Evolutionary conservation across 2,329 filamentous ascomycete genomes (phyloP).

Genomic region (Beauveria varroae): DNA sequence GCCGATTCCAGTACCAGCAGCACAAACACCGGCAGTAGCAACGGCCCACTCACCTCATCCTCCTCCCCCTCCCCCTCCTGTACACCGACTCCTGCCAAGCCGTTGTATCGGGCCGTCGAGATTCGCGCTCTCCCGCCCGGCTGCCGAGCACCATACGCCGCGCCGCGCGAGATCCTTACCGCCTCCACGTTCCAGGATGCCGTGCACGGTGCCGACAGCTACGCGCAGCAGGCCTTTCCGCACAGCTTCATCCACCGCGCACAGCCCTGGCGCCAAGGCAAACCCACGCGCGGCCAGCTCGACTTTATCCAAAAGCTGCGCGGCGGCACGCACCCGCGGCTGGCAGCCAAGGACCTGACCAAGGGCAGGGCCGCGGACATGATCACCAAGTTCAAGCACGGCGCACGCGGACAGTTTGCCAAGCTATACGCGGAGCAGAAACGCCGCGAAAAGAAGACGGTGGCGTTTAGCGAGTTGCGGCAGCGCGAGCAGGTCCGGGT

Average conservation of each 20-base stretch:
- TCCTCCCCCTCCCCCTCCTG: background rate
- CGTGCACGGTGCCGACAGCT: constrained; percentile 79
- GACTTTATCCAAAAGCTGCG: constrained; percentile 62
- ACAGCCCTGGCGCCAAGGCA: constrained; percentile 61
- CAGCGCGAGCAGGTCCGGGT: constrained; percentile 47
- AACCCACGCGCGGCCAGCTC: constrained; percentile 60
- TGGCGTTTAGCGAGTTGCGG: constrained; percentile 31
- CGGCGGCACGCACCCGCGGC: constrained; percentile 39
- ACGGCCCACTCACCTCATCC: background rate
- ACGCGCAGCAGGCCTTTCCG: constrained; percentile 59
- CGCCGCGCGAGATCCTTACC: constrained; percentile 60
- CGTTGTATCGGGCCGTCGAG: constrained; percentile 38
- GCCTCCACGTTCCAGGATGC: constrained; percentile 63
- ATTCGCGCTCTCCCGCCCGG: constrained; percentile 37
- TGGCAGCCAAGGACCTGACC: constrained; percentile 48
- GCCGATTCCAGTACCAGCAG: constrained; percentile 10
- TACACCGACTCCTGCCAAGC: background rate
- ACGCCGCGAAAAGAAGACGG: constrained; percentile 32
- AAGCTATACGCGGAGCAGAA: constrained; percentile 45
- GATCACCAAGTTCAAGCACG: constrained; percentile 87
- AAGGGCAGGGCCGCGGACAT: constrained; percentile 82
- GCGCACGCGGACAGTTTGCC: constrained; percentile 59
- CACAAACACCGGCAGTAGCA: background rate
- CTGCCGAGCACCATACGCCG: constrained; percentile 55
- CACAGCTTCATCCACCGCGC: constrained; percentile 57